Evolutionary conservation across 2,329 filamentous ascomycete species (phyloP).

Genomic region (Colletotrichum phormii): DNA sequence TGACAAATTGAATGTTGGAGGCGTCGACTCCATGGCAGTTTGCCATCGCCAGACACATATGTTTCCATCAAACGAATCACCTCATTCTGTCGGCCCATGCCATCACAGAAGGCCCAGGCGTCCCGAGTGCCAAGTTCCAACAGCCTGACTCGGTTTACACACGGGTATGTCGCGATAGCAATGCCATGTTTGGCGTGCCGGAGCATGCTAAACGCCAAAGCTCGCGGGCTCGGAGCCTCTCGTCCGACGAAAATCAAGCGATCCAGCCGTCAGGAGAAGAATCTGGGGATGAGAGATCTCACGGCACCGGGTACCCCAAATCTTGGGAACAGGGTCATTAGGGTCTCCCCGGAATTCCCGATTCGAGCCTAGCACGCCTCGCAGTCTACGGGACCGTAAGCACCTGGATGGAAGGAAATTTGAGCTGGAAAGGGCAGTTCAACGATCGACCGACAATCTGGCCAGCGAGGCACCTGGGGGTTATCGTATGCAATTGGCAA

Average conservation of each 20-base stretch:
- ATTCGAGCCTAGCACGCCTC: conserved; percentile 26
- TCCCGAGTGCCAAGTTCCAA: not conserved
- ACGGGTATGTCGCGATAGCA: not conserved
- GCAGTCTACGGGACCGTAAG: conserved; percentile 20
- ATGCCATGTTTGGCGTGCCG: not conserved
- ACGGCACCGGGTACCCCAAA: conserved; percentile 21
- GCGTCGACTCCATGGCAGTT: not conserved
- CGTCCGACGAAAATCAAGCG: conserved; percentile 13
- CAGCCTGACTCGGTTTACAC: conserved; percentile 9
- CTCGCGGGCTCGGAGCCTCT: conserved; percentile 10
- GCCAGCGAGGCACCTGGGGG: not conserved
- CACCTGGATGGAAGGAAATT: conserved; percentile 18
- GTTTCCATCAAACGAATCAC: not conserved
- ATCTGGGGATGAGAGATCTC: conserved; percentile 27
- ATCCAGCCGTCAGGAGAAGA: not conserved
- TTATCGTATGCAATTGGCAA: conserved; percentile 1
- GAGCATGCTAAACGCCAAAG: not conserved
- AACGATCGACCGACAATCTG: not conserved
- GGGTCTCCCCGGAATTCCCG: conserved; percentile 23
- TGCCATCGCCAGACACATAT: not conserved
- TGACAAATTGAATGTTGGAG: not conserved
- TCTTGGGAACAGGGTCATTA: conserved; percentile 27
- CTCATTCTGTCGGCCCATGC: not conserved
- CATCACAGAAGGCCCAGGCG: conserved; percentile 1
- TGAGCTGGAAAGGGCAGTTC: conserved; percentile 26